Percentiles rank a stretch among this genome's conserved stretches.
Conservation (phyloP, 305 asterid genomes). For the Fraxinus velutina region DNA sequence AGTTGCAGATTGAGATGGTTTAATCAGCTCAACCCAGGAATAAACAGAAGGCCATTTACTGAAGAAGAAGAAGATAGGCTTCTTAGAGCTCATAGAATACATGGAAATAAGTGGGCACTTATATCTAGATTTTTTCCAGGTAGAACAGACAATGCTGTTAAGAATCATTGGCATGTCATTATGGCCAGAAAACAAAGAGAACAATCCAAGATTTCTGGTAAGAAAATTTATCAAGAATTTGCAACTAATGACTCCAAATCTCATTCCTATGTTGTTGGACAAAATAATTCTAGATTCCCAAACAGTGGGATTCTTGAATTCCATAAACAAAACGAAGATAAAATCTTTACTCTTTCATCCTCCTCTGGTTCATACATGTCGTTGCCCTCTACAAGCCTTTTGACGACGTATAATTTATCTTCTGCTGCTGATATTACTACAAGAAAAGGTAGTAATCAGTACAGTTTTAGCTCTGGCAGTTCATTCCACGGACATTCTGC, state of each 20-base stretch:
- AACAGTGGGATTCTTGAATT: constrained; percentile 32
- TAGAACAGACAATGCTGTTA: constrained; percentile 88
- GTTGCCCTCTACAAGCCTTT: constrained; percentile 26
- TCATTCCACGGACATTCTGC: constrained; percentile 21
- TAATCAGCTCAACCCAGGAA: constrained; percentile 88
- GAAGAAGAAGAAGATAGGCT: constrained; percentile 85
- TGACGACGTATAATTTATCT: constrained; percentile 7
- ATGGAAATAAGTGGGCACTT: constrained; percentile 88
- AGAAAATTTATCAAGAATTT: constrained; percentile 26
- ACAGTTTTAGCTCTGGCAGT: constrained; percentile 8
- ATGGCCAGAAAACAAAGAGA: constrained; percentile 92
- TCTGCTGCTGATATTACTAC: constrained; percentile 25
- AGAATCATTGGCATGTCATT: constrained; percentile 91
- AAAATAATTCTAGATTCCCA: constrained; percentile 21
- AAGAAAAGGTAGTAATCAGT: constrained; percentile 22
- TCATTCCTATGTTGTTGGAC: constrained; percentile 31
- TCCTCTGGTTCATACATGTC: constrained; percentile 31
- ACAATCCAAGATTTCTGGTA: constrained; percentile 52
- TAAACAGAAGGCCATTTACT: constrained; percentile 76
- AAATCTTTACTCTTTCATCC: constrained; percentile 43
- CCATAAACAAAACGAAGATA: constrained; percentile 36
- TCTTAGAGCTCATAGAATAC: constrained; percentile 71
- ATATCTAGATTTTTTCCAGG: constrained; percentile 90
- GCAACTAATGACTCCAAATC: constrained; percentile 28
- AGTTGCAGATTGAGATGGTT: constrained; percentile 96